Base-by-base conservation (phyloP, 257 asterid genomes). In the Orobanche coerulescens region DNA sequence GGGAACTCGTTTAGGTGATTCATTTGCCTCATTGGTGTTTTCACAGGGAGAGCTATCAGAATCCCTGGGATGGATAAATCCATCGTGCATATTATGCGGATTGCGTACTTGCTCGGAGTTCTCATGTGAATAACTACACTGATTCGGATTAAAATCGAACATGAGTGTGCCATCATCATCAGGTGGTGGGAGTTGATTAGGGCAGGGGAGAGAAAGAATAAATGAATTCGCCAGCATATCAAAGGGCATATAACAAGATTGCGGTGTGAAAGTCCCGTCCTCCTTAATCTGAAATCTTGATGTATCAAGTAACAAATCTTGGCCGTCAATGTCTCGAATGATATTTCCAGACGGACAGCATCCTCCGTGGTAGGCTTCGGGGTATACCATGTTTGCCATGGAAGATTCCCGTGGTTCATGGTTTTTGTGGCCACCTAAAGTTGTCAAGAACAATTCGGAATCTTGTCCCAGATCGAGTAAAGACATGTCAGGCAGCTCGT, bases 401-500 rank as follows among this genome's bases (percentile, higher is more conserved):
- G 78, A 72, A 61, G 71, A 58, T 61, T 84, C 85, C 26, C 55
- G 77, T 30, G 58, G 75, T 49, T 73, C 82, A 28, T 73, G 79
- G 60, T 73, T 62, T 23, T 73, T 77, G 60, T 49, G 72, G 63
- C 81, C 72, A 56, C 61, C 70, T 53, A 76, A 55, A 67, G 77
- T 57, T 36, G 84, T 71, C 78, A 81, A 48, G 68, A 78, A 73
- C 59, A 73, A 52, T 49, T 72, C 87, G 6, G 86, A 64, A 48
- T 76, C 88, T 48, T 75, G 84, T 39, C 79, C 86, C 20, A 68
- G 57, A 58, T 84, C 90, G 46, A 83, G 62, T 30, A 79, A 72
- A 73, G 94, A 58, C 73, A 81, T 67, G 62, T 82, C 82, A 4
- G 87, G 81, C 62, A 87, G 64, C 57, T 84, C 94, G 73, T 75